Base-by-base conservation (phyloP, 1,284 basidiomycete genomes). In the Apiotrichum mycotoxinovorans region DNA sequence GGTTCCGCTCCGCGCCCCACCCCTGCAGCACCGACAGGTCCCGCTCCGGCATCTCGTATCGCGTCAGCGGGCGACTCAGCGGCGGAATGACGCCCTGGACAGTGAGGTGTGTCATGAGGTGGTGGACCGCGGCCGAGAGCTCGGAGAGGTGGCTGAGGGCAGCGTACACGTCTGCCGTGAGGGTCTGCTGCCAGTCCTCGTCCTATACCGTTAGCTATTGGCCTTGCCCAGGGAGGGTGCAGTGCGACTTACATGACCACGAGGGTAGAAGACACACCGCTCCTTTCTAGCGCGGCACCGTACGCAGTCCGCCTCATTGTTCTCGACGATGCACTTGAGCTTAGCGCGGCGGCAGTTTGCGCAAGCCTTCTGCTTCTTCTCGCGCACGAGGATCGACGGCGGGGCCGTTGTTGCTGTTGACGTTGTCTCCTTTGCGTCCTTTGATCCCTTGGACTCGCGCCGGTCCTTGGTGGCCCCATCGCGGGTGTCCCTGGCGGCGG, bases 151-250 rank as follows among this genome's bases (percentile, higher is more conserved):
- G 70, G 1, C 41, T 40, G 10, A 71, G 58, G 9, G 67, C 70
- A 17, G 51, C 41, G 57, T 68, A 70, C 17, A 72, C 37, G 47
- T 73, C 73, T 12, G 57, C 37, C 4, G 63, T 65, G 41, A 75
- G 43, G 0, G 62, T 70, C 51, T 73, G 73, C 58, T 75, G 71
- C 65, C 65, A 70, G 47, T 75, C 71, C 37, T 73, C 73, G 47
- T 73, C 73, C 70, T 75, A 53, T 22, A 23, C 3, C 5, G 30
- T 38, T 17, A 49, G 46, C 11, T 15, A 5, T 15, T 8, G 12
- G 9, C 1, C 7, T 22, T n/a, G n/a, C n/a, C n/a, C n/a, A n/a
- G n/a, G 10, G 27, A n/a, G n/a, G 4, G 9, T 14, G n/a, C n/a
- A n/a, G n/a, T n/a, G n/a, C n/a, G n/a, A 66, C 72, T 66, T 56